phyloP scores from a whole-genome alignment of 139 green algal species.

The Closterium sp. region DNA sequence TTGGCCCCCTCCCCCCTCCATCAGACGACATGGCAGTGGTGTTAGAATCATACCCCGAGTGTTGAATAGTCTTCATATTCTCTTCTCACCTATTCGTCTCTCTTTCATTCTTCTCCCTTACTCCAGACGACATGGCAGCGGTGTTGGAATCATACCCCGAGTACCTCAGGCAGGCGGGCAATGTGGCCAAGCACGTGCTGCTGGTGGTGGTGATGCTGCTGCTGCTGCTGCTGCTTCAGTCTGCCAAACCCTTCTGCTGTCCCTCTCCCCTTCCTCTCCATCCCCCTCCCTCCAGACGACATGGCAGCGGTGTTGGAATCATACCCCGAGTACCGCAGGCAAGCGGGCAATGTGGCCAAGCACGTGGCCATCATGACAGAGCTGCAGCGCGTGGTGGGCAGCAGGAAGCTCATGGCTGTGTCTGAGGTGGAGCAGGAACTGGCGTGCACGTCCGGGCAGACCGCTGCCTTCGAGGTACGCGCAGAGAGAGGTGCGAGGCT shows the following conservation, averaged over 20 bases:
- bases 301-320: constrained; percentile 61
- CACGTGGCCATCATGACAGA: constrained; percentile 53
- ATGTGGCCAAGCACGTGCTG: constrained; percentile 55
- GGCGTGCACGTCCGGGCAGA: too few relatives aligned
- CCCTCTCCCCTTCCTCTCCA: background rate
- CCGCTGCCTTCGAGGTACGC: too few relatives aligned
- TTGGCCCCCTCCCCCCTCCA: too few relatives aligned
- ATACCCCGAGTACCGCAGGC: constrained; percentile 59
- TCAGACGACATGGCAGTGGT: too few relatives aligned
- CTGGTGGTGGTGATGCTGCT: background rate
- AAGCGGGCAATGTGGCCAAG: constrained; percentile 58
- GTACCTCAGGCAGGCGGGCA: constrained; percentile 53
- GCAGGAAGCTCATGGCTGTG: constrained; percentile 51
- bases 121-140: constrained; percentile 60
- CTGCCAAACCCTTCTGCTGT: background rate
- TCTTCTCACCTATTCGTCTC: too few relatives aligned
- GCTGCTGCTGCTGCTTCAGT: background rate
- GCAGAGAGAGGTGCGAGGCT: too few relatives aligned
- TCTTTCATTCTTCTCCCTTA: too few relatives aligned
- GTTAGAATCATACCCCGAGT: too few relatives aligned
- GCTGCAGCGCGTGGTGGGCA: constrained; percentile 37
- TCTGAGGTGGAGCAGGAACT: too few relatives aligned
- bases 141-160: constrained; percentile 62
- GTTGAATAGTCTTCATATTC: too few relatives aligned
- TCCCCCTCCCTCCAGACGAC: constrained; percentile 48